These are phyloP conservation scores for Lactifluus echinatus DNA, from an alignment of 768 basidiomycete genomes.

Conservation along the genomic window DNA sequence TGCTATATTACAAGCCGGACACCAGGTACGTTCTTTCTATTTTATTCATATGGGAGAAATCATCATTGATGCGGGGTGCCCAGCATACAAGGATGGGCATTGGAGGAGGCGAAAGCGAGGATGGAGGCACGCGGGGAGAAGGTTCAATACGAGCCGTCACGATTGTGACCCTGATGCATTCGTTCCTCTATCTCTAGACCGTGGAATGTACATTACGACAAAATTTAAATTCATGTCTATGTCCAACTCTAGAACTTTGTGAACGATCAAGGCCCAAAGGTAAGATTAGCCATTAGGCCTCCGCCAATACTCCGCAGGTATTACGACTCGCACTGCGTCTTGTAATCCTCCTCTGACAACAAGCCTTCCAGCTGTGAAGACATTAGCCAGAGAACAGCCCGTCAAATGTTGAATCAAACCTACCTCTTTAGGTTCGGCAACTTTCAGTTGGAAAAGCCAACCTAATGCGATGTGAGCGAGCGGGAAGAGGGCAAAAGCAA, in stretches of 20 bases:
- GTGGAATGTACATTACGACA: constrained; percentile 12
- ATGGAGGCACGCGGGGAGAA: constrained; percentile 93
- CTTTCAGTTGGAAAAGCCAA: constrained; percentile 92
- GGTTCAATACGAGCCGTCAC: constrained; percentile 50
- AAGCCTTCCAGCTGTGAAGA: constrained; percentile 53
- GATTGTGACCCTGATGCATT: not conserved
- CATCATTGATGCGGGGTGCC: not conserved
- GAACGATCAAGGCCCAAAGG: not conserved
- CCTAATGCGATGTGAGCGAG: constrained; percentile 41
- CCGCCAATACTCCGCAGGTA: not conserved
- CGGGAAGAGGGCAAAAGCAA: not conserved
- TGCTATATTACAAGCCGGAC: constrained; percentile 89
- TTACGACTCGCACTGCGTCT: constrained; percentile 43
- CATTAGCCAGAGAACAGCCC: not conserved
- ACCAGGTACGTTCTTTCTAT: constrained; percentile 55
- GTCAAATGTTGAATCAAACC: constrained; percentile 15
- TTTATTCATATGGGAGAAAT: not conserved
- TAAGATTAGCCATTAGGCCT: not conserved
- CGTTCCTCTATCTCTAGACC: not conserved
- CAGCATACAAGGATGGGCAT: constrained; percentile 90
- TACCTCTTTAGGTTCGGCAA: constrained; percentile 73
- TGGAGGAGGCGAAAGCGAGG: constrained; percentile 78
- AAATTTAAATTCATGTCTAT: constrained; percentile 10
- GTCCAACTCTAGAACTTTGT: constrained; percentile 4
- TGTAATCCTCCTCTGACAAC: constrained; percentile 71